Conservation (phyloP, 176 grass and related monocot species). For the Phoenix roebelenii region DNA sequence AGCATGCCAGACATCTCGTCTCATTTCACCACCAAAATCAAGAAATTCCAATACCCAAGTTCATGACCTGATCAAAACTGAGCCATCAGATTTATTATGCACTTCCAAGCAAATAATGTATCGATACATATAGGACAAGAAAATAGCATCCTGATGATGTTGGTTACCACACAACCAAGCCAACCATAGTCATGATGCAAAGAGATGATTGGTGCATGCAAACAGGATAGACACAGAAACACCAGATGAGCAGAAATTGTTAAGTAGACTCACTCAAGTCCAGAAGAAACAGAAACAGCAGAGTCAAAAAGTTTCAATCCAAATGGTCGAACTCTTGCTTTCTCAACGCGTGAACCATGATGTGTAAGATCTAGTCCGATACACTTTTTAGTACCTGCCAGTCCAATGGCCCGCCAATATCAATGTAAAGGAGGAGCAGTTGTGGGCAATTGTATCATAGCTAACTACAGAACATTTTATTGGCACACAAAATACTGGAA, state of each 20-base stretch:
- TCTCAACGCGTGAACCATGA: constrained; percentile 54
- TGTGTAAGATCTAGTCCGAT: constrained; percentile 68
- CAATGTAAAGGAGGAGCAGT: constrained; percentile 36
- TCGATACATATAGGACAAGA: too few relatives aligned
- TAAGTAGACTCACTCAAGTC: constrained; percentile 52
- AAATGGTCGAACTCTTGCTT: constrained; percentile 86
- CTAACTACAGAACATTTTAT: too few relatives aligned
- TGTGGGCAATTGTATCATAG: constrained; percentile 7
- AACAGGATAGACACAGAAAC: constrained; percentile 13
- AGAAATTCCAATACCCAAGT: constrained; percentile 95
- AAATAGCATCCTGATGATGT: too few relatives aligned
- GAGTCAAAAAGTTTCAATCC: constrained; percentile 87
- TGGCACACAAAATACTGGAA: too few relatives aligned
- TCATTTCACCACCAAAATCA: constrained; percentile 88
- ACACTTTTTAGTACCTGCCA: constrained; percentile 72
- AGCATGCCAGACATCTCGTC: constrained; percentile 86
- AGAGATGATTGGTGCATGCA: too few relatives aligned
- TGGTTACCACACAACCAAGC: too few relatives aligned
- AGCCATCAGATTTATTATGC: constrained; percentile 13
- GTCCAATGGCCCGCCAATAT: constrained; percentile 93
- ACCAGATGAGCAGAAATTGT: not conserved
- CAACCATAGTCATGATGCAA: too few relatives aligned
- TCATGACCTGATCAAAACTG: constrained; percentile 47
- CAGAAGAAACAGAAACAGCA: constrained; percentile 70
- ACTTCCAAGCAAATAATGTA: not conserved